Evolutionary conservation across 2,329 filamentous ascomycete species (phyloP), one percentile per base, ranked within the genome.

Genomic region (Aureobasidium zeae): DNA sequence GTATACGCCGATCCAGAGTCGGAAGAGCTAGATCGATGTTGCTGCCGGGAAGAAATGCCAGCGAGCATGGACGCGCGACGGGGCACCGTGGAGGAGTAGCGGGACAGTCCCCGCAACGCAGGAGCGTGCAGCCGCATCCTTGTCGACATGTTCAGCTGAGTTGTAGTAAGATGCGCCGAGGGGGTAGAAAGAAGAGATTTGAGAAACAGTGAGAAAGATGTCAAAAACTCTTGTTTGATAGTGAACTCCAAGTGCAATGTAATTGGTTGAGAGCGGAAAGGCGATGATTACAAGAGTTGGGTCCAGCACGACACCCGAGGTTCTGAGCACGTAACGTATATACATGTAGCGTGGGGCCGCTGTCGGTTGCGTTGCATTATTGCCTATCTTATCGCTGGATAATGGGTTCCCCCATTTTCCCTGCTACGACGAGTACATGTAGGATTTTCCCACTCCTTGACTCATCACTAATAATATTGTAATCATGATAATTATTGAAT

Each of bases 261-360:
- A 13, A 12, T 19, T 26, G 22, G 15, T 26, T n/a, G n/a, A n/a
- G 9, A 7, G 5, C 21, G 12, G 12, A n/a, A 13, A 12, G 6
- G 21, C 13, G 12, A 11, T 17, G 11, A 19, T 21, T 8, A 10
- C 11, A 19, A 7, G 9, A 28, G 11, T n/a, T n/a, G n/a, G n/a
- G n/a, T n/a, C n/a, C 29, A 21, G 36, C 36, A 30, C 36, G 25
- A 30, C 12, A 30, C 13, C 36, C 36, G 36, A 39, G 36, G 36
- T 19, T 19, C 25, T 24, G 36, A 39, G 36, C 36, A 39, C 36
- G 36, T 39, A 22, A 30, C 25, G 12, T 36, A 21, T 38, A 11
- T n/a, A n/a, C n/a, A n/a, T n/a, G n/a, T n/a, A n/a, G n/a, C n/a
- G n/a, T n/a, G n/a, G n/a, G n/a, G n/a, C n/a, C n/a, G n/a, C n/a